Evolutionary conservation across 2,329 filamentous ascomycete species (phyloP).

Genomic region (Lojkania enalia): DNA sequence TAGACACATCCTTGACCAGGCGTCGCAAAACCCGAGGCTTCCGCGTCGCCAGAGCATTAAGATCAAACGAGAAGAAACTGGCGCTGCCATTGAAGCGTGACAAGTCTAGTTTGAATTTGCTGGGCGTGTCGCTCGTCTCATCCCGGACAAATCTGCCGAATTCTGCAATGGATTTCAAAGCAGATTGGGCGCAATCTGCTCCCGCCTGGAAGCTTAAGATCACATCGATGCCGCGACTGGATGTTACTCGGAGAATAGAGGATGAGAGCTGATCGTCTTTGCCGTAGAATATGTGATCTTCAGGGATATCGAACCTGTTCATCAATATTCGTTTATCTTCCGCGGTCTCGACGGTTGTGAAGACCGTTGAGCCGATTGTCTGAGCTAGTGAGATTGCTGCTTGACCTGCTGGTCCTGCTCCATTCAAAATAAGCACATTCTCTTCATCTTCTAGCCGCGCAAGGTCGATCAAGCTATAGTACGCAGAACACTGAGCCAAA

Average conservation of each 20-base stretch:
- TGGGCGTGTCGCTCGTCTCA: slow-evolving; percentile 10
- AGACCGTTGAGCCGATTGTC: slow-evolving; percentile 25
- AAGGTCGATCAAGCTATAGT: slow-evolving; percentile 33
- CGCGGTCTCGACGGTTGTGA: slow-evolving; percentile 27
- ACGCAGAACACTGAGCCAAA: slow-evolving; percentile 26
- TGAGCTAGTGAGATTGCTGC: slow-evolving; percentile 32
- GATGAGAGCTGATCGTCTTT: slow-evolving; percentile 28
- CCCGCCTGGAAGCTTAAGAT: slow-evolving; percentile 34
- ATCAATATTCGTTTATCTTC: slow-evolving; percentile 27
- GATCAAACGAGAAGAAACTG: slow-evolving; percentile 16
- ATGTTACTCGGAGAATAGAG: slow-evolving; percentile 28
- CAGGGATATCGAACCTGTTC: slow-evolving; percentile 22
- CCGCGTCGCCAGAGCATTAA: slow-evolving; percentile 6
- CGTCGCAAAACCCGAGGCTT: slow-evolving; percentile 9
- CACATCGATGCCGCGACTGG: slow-evolving; percentile 40
- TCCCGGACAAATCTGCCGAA: slow-evolving; percentile 23
- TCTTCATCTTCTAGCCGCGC: slow-evolving; percentile 38
- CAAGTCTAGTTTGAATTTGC: slow-evolving; percentile 12
- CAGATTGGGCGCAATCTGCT: slow-evolving; percentile 31
- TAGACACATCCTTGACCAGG: slow-evolving; percentile 8
- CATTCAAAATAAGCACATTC: slow-evolving; percentile 35
- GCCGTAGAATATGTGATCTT: slow-evolving; percentile 37
- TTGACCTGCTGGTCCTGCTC: slow-evolving; percentile 33
- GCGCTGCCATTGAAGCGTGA: slow-evolving; percentile 16
- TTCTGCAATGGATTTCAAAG: slow-evolving; percentile 51